Evolutionary conservation across 345 rosid species (phyloP), one percentile per base, ranked within the genome.

Genomic region (Boechera retrofracta): DNA sequence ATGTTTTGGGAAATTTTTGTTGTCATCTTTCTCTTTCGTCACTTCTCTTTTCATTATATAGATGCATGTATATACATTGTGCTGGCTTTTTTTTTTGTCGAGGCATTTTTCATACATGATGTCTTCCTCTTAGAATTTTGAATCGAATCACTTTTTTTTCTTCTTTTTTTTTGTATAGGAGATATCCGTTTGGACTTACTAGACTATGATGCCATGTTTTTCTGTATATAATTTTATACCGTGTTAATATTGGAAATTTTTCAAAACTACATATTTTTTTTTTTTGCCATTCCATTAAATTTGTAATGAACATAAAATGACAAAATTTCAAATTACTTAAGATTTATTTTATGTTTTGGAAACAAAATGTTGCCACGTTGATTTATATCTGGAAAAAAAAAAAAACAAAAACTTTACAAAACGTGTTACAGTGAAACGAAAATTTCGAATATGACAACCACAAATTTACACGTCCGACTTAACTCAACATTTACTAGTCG

Each of bases 381-480:
- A 48, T 48, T 6, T 26, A 49, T 0, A 35, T 51, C 2, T 48
- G 36, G 4, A 26, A 57, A 15, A 6, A 8, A 48, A 5, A 51
- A 42, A 42, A 13, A 12, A 6, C n/a, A 29, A 10, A 56, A 70
- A 32, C 35, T 10, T 16, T 31, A 13, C 7, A 29, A 73, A 73
- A 31, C 52, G 31, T 74, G 31, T 33, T 45, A 11, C 39, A 10
- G 5, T 47, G 39, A 42, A 64, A 74, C 5, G 24, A 57, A 31
- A 47, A 2, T 32, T 24, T 56, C 65, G 73, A 31, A 59, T 69
- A 59, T 59, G 53, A 49, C 33, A 26, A 75, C 31, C 59, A 48
- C 5, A n/a, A 45, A 28, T 28, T 56, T 32, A 45, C 32, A 35
- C 33, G 72, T 67, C 45, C 49, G 16, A 15, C 59, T 48, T 48